Base-by-base conservation (phyloP, 257 asterid species). In the Haberlea rhodopensis region DNA sequence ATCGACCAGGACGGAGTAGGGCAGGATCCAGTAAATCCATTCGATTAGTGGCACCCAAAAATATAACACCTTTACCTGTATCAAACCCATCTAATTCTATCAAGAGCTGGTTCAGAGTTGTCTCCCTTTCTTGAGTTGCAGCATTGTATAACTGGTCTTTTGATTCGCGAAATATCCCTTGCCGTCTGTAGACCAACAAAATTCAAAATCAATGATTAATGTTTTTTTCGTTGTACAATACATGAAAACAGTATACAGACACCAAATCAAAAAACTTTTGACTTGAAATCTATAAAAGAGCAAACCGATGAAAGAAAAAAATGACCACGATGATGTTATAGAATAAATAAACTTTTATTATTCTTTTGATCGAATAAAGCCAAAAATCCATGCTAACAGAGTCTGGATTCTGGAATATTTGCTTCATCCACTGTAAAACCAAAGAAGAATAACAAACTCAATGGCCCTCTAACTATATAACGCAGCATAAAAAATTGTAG, bases 1-100 rank as follows among this genome's bases (percentile, higher is more conserved):
- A 94, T 54, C 99, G 96, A 75, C 99, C 99, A 68, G 99, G 99
- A 78, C 99, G 97, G 53, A 94, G 96, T 83, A 90, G 97, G 60
- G 99, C 99, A 4, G 99, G 99, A 72, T 94, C 99, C 60, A 94
- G 79, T 81, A 94, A 83, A 83, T 94, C 99, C 87, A 40, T 90
- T 67, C 99, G 78, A 78, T 94, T 94, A 43, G 99, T 94, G 73
- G 99, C 99, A 72, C 95, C 99, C 78, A 94, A 79, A 68, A 94
- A 94, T 65, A 94, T 94, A 57, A 94, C 97, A 43, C 97, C 99
- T 87, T 94, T 90, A 67, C 99, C 96, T 48, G 99, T 90, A 80
- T 94, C 99, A 79, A 94, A 94, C 23, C 97, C 99, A 75, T 94
- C 97, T 45, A 94, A 85, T 78, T 94, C 99, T 20, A 86, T 87